phyloP scores from a whole-genome alignment of 1,284 basidiomycete genomes.

The Acaromyces ingoldii region DNA sequence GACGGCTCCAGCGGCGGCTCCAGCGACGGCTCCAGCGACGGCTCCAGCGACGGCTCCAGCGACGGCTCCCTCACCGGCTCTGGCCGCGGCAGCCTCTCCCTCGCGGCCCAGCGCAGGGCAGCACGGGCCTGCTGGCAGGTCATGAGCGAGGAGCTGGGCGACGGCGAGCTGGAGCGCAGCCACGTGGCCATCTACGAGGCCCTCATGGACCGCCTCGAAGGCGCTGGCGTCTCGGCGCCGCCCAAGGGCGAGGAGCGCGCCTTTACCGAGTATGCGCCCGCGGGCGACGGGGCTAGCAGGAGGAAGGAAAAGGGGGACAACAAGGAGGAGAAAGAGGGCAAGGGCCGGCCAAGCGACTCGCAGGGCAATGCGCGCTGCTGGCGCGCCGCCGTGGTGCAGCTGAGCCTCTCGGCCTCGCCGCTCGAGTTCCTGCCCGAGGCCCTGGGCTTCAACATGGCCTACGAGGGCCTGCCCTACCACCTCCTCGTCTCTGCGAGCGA shows the following conservation, averaged over 20 bases:
- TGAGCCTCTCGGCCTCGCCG: constrained; percentile 36
- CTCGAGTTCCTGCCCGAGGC: constrained; percentile 45
- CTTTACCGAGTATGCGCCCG: constrained; percentile 15
- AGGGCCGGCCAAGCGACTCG: constrained; percentile 14
- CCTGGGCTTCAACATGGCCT: constrained; percentile 50
- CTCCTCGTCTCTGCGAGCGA: constrained; percentile 44
- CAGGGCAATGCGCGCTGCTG: constrained; percentile 38
- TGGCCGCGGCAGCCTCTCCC: too few species aligned
- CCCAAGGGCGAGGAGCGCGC: constrained; percentile 7
- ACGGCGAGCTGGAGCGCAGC: constrained; percentile 46
- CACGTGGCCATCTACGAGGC: constrained; percentile 42
- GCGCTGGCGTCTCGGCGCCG: background rate
- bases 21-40: too few species aligned
- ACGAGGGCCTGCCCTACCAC: constrained; percentile 48
- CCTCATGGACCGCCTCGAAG: constrained; percentile 22
- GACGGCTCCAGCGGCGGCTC: too few species aligned
- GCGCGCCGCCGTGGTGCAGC: constrained; percentile 47
- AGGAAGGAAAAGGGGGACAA: too few species aligned
- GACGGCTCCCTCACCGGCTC: too few species aligned
- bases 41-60: too few species aligned
- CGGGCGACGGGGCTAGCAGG: constrained; percentile 26
- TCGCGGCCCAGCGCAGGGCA: constrained; percentile 22
- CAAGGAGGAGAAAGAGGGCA: too few species aligned
- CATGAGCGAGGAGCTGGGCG: constrained; percentile 49
- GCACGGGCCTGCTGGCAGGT: constrained; percentile 49